Conservation (phyloP, 768 basidiomycete genomes). For the Pleurotus citrinopileatus region DNA sequence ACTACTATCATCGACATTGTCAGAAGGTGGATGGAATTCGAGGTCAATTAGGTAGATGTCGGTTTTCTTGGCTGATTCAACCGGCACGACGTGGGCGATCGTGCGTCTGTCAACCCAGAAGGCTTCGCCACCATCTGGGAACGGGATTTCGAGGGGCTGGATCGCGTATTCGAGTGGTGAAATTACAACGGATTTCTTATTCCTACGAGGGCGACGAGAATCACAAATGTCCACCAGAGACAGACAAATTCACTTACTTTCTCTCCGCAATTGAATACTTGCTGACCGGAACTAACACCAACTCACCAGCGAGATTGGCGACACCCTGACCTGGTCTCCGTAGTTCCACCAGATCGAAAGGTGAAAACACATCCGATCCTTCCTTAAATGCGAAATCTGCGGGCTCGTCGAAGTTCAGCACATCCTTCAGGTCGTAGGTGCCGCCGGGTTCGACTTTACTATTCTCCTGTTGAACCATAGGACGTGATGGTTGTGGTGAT, state of each 20-base stretch:
- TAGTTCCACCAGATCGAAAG: conserved; percentile 67
- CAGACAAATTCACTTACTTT: conserved; percentile 45
- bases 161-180: conserved; percentile 52
- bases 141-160: conserved; percentile 49
- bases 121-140: conserved; percentile 66
- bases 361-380: conserved; percentile 60
- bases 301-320: conserved; percentile 66
- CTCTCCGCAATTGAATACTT: conserved; percentile 72
- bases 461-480: too few species aligned
- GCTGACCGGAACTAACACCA: conserved; percentile 64
- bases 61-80: conserved; percentile 44
- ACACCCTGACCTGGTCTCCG: conserved; percentile 63
- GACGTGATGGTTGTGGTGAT: background rate
- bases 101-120: conserved; percentile 79
- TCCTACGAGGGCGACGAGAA: conserved; percentile 38
- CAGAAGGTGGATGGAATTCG: conserved; percentile 28
- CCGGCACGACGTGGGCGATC: conserved; percentile 65
- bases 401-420: background rate
- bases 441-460: too few species aligned
- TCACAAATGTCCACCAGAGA: background rate
- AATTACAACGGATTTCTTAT: conserved; percentile 65
- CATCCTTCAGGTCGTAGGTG: conserved; percentile 1
- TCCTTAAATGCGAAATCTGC: conserved; percentile 57
- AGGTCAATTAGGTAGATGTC: conserved; percentile 62
- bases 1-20: conserved; percentile 18